A percentile compares a stretch with the other conserved stretches of the same genome.
These are phyloP conservation scores for Metschnikowia drakensbergensis DNA, from an alignment of 805 yeast species.

Conservation along the genomic window DNA sequence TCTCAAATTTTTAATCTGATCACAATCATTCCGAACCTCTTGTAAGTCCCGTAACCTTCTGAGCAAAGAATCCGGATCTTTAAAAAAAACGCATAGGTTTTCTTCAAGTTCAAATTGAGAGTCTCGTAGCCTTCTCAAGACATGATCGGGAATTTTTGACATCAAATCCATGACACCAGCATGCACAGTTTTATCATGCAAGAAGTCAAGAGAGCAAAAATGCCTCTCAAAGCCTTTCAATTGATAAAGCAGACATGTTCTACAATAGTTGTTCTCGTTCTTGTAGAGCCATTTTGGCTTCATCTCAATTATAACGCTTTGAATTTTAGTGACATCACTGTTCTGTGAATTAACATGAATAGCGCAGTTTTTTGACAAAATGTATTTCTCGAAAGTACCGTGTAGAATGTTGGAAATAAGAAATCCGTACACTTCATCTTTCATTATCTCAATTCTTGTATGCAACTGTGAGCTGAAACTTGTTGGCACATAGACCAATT, in stretches of 20 bases:
- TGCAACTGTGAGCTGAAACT: constrained; percentile 30
- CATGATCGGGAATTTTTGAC: constrained; percentile 7
- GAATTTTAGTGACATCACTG: background rate
- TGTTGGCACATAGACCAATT: constrained; percentile 28
- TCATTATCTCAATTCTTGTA: constrained; percentile 25
- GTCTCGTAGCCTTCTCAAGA: constrained; percentile 2
- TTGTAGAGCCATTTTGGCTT: constrained; percentile 21
- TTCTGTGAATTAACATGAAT: constrained; percentile 20
- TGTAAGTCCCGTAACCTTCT: constrained; percentile 34
- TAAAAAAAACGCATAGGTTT: constrained; percentile 1
- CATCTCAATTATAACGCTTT: constrained; percentile 13
- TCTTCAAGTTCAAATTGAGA: background rate
- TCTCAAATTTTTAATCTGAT: constrained; percentile 28
- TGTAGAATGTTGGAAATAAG: constrained; percentile 41
- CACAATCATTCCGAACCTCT: constrained; percentile 29
- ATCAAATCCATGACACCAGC: constrained; percentile 14
- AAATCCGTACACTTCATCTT: constrained; percentile 43
- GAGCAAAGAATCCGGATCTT: constrained; percentile 17
- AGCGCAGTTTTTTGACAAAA: constrained; percentile 35
- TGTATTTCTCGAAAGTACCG: constrained; percentile 25
- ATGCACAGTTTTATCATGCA: constrained; percentile 4
- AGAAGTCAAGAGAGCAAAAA: constrained; percentile 17
- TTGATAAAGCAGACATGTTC: constrained; percentile 17
- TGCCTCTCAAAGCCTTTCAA: constrained; percentile 13
- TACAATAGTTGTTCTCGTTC: constrained; percentile 13